Conservation (phyloP, 2,329 filamentous ascomycete genomes). For the Ceratocystis papillata region DNA sequence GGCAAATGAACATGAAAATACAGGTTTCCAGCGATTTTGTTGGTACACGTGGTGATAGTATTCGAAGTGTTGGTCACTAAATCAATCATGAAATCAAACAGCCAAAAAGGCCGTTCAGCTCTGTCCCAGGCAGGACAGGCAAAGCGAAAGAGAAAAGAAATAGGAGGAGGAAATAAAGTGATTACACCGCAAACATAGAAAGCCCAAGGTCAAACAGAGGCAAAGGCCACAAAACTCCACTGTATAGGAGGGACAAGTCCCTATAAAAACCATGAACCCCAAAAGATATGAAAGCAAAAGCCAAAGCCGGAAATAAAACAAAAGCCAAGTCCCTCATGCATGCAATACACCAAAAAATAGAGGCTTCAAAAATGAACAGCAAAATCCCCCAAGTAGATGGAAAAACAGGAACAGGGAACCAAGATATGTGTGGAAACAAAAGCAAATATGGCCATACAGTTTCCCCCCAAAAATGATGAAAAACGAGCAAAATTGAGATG, state of each 20-base stretch:
- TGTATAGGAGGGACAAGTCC: slow-evolving; percentile 21
- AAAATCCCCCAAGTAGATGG: slow-evolving; percentile 9
- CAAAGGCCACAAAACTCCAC: slow-evolving; percentile 17
- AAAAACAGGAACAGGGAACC: neutral
- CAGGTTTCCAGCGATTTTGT: neutral
- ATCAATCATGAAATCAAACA: slow-evolving; percentile 6
- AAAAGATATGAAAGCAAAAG: slow-evolving; percentile 5
- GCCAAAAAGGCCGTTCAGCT: neutral
- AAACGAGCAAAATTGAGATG: slow-evolving; percentile 14
- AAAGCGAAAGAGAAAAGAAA: slow-evolving; percentile 3
- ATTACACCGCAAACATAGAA: slow-evolving; percentile 1
- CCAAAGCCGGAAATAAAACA: slow-evolving; percentile 9
- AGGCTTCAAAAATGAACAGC: slow-evolving; percentile 12
- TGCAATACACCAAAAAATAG: slow-evolving; percentile 16
- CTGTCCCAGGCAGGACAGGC: too few species aligned
- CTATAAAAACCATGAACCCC: slow-evolving; percentile 14
- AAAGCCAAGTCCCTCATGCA: slow-evolving; percentile 21
- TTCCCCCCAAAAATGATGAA: slow-evolving; percentile 12
- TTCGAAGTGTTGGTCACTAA: neutral
- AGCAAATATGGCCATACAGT: slow-evolving; percentile 9
- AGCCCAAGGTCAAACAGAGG: neutral
- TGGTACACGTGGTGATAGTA: neutral
- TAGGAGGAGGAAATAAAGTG: neutral
- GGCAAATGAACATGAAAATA: too few species aligned
- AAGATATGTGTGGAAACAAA: slow-evolving; percentile 10